phyloP scores from a whole-genome alignment of 352 stramenopile genomes.

The Bremia lactucae region DNA sequence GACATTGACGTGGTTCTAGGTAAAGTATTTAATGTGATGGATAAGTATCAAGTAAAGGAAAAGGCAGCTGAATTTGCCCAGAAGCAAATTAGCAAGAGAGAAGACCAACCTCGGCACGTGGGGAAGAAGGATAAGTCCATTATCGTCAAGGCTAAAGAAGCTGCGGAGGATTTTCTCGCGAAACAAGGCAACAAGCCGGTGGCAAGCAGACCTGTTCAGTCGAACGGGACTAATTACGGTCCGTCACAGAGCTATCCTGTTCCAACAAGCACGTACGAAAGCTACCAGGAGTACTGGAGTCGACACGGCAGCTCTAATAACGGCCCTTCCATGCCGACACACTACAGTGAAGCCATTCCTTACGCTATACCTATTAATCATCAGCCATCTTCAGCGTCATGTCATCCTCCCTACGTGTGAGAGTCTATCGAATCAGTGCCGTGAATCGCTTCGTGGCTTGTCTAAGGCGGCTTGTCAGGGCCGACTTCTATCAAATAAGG shows the following conservation, averaged over 20 bases:
- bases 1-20: slow-evolving; percentile 11
- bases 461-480: too few species aligned
- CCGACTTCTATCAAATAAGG: too few species aligned
- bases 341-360: slow-evolving; percentile 6
- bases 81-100: slow-evolving; percentile 13
- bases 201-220: neutral
- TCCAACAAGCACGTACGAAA: slow-evolving; percentile 7
- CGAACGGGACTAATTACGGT: neutral
- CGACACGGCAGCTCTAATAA: neutral
- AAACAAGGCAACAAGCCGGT: slow-evolving; percentile 10
- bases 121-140: slow-evolving; percentile 17
- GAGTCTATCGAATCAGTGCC: too few species aligned
- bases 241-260: neutral
- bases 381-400: neutral
- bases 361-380: slow-evolving; percentile 1
- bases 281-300: slow-evolving; percentile 17
- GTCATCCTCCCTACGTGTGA: neutral
- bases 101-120: slow-evolving; percentile 9
- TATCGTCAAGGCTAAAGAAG: slow-evolving; percentile 14
- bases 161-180: slow-evolving; percentile 14
- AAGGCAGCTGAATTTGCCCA: slow-evolving; percentile 16
- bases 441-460: too few species aligned
- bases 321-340: slow-evolving; percentile 3
- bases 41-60: slow-evolving; percentile 22
- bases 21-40: slow-evolving; percentile 11